Evolutionary conservation across 768 basidiomycete genomes (phyloP), one percentile per base, ranked within the genome.

Genomic region (Termitomyces sp.): DNA sequence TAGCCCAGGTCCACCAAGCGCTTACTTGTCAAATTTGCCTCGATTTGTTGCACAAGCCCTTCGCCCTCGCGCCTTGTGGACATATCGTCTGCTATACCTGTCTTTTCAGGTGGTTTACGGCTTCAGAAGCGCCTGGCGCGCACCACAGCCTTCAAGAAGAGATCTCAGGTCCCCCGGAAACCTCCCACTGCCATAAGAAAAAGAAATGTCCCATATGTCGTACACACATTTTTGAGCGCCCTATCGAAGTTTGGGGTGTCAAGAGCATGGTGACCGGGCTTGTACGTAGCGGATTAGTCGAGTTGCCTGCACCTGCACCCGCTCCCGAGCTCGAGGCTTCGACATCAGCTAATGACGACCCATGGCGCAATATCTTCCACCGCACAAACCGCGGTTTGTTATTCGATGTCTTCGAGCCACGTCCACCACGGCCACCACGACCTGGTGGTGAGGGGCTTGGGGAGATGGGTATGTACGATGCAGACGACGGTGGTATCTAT

Each of bases 171-270:
- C 31, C 31, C 23, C 51, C 49, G 32, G 32, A 50, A 51, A 41
- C 57, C 18, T 15, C 78, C 74, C 84, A 81, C 29, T 66, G 77
- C 13, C 66, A 80, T 71, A 72, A 79, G 63, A 74, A 69, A 50
- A 91, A 91, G 66, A 85, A 83, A 11, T 91, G 89, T 60, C 89
- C 89, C 3, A 78, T 85, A 38, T 91, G 89, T 61, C 84, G 89
- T n/a, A 73, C 83, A 4, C 64, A 66, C 11, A 76, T 91, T 20
- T 68, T 67, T 10, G 76, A 80, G 32, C 76, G 86, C 13, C 89
- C 89, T 1, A 80, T 85, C 27, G 88, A 87, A 49, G 78, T 91
- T 45, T 91, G 86, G 75, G 70, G 79, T 42, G 74, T 91, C 55
- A 91, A 91, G 67, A 74, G 78, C 42, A 80, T 91, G 67, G 85